A percentile compares a stretch with the other conserved stretches of the same genome.
Evolutionary conservation across 208 protist genomes (phyloP).

Genomic region (Trichomonas gallinae): DNA sequence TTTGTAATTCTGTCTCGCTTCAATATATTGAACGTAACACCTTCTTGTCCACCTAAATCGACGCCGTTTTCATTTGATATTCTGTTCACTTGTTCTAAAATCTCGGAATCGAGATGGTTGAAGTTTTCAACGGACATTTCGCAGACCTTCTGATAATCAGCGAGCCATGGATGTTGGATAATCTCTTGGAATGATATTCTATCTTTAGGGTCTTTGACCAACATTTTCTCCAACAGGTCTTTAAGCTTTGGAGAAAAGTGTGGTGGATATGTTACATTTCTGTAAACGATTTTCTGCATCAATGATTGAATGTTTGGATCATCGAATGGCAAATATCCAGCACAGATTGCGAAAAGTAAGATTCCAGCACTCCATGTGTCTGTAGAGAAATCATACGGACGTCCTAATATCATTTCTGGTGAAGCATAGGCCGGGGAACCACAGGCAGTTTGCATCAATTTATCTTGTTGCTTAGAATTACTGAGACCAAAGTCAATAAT

Average conservation of each 20-base stretch:
- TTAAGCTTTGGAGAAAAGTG: neutral
- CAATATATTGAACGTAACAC: neutral
- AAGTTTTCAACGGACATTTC: neutral
- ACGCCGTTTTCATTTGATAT: neutral
- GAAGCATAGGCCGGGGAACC: slow-evolving; percentile 17
- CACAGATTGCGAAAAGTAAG: neutral
- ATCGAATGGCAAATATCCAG: neutral
- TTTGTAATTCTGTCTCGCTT: neutral
- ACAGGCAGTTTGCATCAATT: neutral
- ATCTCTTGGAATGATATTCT: neutral
- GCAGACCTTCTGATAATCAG: neutral
- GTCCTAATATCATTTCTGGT: neutral
- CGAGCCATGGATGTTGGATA: neutral
- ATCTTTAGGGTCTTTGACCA: neutral
- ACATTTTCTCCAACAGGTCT: neutral
- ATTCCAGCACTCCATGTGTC: slow-evolving; percentile 25
- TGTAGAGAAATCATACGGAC: neutral
- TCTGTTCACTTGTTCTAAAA: neutral
- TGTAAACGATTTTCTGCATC: neutral
- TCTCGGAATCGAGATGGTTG: neutral
- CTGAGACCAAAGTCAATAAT: neutral
- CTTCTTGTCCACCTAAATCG: neutral
- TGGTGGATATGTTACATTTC: neutral
- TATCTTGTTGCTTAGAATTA: neutral
- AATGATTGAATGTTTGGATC: neutral